Evolutionary conservation across 495 filamentous ascomycete species (phyloP).

Genomic region (Aspergillus egyptiacus): DNA sequence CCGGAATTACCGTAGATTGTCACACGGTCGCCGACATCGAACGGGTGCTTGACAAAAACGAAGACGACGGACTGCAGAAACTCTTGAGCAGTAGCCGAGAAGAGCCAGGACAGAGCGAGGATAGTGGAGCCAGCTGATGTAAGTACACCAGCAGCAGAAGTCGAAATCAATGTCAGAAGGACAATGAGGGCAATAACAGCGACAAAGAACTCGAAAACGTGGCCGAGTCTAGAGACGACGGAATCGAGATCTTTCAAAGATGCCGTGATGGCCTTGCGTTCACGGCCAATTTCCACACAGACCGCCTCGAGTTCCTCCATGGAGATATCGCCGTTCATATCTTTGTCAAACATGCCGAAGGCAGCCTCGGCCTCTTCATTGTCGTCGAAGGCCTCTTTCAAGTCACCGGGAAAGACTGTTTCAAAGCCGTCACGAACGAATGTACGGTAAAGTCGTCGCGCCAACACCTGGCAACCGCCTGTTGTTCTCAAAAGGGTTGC

Average conservation of each 20-base stretch:
- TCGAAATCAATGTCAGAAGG: conserved; percentile 82
- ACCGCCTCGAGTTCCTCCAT: conserved; percentile 93
- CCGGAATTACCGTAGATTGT: conserved; percentile 89
- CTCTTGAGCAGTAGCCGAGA: conserved; percentile 88
- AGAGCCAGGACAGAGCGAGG: conserved; percentile 85
- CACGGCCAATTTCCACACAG: conserved; percentile 89
- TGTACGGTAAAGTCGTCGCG: conserved; percentile 86
- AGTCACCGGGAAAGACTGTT: conserved; percentile 67
- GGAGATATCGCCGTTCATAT: conserved; percentile 94
- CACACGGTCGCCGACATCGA: conserved; percentile 92
- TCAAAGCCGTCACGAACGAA: conserved; percentile 71
- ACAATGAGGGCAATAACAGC: conserved; percentile 72
- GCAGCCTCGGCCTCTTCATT: conserved; percentile 86
- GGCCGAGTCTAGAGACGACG: conserved; percentile 85
- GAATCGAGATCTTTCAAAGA: conserved; percentile 93
- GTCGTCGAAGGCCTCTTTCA: conserved; percentile 75
- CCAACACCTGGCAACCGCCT: conserved; percentile 74
- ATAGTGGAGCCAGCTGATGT: conserved; percentile 82
- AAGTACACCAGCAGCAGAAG: conserved; percentile 77
- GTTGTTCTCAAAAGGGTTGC: conserved; percentile 69
- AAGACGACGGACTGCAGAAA: conserved; percentile 90
- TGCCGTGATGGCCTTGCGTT: conserved; percentile 91
- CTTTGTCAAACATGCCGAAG: conserved; percentile 91
- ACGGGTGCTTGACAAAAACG: conserved; percentile 96
- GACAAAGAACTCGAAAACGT: conserved; percentile 83